phyloP scores from a whole-genome alignment of 148 eudicot species.

The Gaultheria prostrata region DNA sequence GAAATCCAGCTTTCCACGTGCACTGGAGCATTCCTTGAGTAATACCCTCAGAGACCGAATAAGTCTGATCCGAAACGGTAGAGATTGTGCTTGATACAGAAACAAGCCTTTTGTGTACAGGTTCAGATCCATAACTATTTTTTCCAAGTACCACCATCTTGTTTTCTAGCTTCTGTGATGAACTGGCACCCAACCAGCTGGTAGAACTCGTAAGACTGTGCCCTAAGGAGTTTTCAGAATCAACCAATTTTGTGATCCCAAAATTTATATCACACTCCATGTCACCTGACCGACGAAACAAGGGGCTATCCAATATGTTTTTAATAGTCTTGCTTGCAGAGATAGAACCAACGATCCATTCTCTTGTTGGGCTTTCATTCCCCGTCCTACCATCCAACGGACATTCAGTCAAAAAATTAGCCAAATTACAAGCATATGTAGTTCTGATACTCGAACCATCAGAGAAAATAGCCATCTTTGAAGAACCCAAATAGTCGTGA shows the following conservation, averaged over 20 bases:
- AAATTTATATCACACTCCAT: constrained; percentile 25
- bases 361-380: constrained; percentile 26
- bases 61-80: constrained; percentile 36
- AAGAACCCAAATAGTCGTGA: constrained; percentile 4
- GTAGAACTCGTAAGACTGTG: constrained; percentile 34
- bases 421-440: constrained; percentile 14
- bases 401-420: constrained; percentile 12
- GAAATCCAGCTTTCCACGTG: constrained; percentile 61
- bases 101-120: constrained; percentile 34
- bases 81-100: constrained; percentile 45
- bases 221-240: constrained; percentile 17
- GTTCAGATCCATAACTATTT: constrained; percentile 29
- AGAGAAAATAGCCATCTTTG: constrained; percentile 20
- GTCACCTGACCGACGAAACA: constrained; percentile 45
- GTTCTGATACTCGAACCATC: constrained; percentile 17
- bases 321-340: constrained; percentile 60
- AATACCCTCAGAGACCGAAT: constrained; percentile 24
- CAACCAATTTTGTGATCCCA: constrained; percentile 31
- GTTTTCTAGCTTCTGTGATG: constrained; percentile 31
- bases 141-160: constrained; percentile 21
- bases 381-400: constrained; percentile 24
- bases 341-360: constrained; percentile 46
- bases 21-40: constrained; percentile 72
- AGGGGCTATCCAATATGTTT: constrained; percentile 62
- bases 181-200: constrained; percentile 21